Evolutionary conservation across 73 alveolate genomes (phyloP), one percentile per base, ranked within the genome.

Genomic region (Paramecium octaurelia): DNA sequence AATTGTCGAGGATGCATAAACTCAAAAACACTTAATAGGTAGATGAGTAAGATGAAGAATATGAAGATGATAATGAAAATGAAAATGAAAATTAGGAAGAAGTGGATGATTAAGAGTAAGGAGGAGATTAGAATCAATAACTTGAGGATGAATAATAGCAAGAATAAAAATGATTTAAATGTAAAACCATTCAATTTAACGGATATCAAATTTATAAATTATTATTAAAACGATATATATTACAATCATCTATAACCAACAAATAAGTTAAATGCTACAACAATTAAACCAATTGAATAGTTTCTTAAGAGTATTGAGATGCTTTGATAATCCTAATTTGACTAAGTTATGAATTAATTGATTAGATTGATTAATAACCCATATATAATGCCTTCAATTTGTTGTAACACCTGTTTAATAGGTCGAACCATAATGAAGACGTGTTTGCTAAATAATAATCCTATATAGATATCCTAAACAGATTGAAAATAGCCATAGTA

Each of bases 321-420:
- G 14, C 46, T 64, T 11, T 12, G 50, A 64, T 64, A 64, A 64
- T 34, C 46, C 14, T 64, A 64, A 73, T 35, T 54, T 54, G 59
- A 34, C 12, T 38, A n/a, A 3, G 36, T 73, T 34, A 34, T 10
- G 34, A 73, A 34, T 38, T 36, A 73, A 73, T 73, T 73, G 8
- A 73, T 36, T 18, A 73, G n/a, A 73, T 73, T 73, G 29, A 73
- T 36, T 12, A 73, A 10, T 11, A 73, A 38, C 2, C 87, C 87
- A 73, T 73, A 73, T 16, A 73, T 73, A 12, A 73, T 73, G 14
- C 87, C 87, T 38, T 73, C 59, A 73, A 73, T 73, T 40, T 73
- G 35, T 36, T 73, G 38, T 43, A 73, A 73, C 2, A 36, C 35
- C 10, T 73, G 12, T 36, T 73, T 73, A n/a, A 73, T 34, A 35